Evolutionary conservation across 2,329 filamentous ascomycete genomes (phyloP), one percentile per base, ranked within the genome.

Genomic region (Cercospora sojina): DNA sequence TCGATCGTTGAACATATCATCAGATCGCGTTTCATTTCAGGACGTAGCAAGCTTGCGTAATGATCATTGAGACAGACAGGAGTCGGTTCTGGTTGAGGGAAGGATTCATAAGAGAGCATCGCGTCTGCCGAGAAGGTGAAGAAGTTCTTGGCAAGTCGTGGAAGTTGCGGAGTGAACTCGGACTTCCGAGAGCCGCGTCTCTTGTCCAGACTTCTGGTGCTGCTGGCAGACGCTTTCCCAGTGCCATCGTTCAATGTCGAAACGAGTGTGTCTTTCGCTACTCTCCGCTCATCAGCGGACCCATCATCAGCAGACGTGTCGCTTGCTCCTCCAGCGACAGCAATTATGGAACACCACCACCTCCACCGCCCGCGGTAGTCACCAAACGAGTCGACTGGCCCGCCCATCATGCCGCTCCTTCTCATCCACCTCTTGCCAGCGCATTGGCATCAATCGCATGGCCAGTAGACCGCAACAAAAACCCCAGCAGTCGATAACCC

Each of bases 401-500:
- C 61, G 47, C 23, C 62, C 57, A 59, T 20, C 67, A 61, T 57
- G 51, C 55, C 72, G 68, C 47, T 49, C 70, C 47, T 72, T 74
- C 63, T 65, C 66, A 56, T 62, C 69, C 27, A 65, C 71, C 18
- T 23, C 69, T 49, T 10, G 35, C 38, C 62, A 56, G 16, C 51
- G 49, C 51, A 29, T 64, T 65, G 60, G 51, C 64, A 47, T 62
- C 32, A 56, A 25, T 29, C 67, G 59, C 59, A 57, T 68, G 60
- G 41, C 63, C 31, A 49, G 64, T 27, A 64, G 23, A 18, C 49
- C 56, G 32, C 25, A 47, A 12, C 68, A 73, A 27, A 75, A 75
- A 5, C 67, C 77, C 5, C 76, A 80, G 66, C 79, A 79, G 31
- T 81, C 80, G 61, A 78, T 81, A 73, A 76, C 75, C 58, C 74